These are phyloP conservation scores for Boletus pseudopeckii DNA, from an alignment of 768 basidiomycete species.

Conservation along the genomic window DNA sequence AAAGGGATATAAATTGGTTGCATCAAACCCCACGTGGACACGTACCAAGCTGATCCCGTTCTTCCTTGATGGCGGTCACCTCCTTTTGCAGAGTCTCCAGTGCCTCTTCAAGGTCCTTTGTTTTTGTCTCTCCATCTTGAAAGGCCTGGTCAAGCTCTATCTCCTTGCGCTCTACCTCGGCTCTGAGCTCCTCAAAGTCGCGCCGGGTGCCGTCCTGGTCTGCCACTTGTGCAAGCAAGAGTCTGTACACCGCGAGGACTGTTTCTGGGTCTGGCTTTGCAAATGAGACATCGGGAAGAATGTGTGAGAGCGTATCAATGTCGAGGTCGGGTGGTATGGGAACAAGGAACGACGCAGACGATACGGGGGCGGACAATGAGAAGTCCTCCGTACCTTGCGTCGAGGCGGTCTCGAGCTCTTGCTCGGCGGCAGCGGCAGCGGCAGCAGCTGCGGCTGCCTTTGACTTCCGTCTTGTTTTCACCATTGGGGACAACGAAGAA, in stretches of 20 bases:
- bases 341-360: constrained; percentile 29
- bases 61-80: constrained; percentile 50
- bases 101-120: constrained; percentile 53
- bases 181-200: constrained; percentile 69
- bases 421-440: constrained; percentile 21
- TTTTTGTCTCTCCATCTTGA: constrained; percentile 67
- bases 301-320: constrained; percentile 50
- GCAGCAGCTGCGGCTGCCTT: constrained; percentile 48
- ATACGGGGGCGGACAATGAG: constrained; percentile 16
- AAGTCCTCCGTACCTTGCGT: constrained; percentile 36
- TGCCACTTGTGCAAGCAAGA: constrained; percentile 53
- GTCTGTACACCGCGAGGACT: constrained; percentile 59
- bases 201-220: constrained; percentile 54
- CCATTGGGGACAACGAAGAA: constrained; percentile 25
- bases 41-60: constrained; percentile 67
- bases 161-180: constrained; percentile 67
- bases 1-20: constrained; percentile 11
- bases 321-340: constrained; percentile 68
- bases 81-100: constrained; percentile 55
- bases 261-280: constrained; percentile 55
- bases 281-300: constrained; percentile 62
- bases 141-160: constrained; percentile 82
- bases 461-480: constrained; percentile 60
- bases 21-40: constrained; percentile 12
- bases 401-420: constrained; percentile 34